These are phyloP conservation scores for Colletotrichum chlorophyti DNA, from an alignment of 2,329 filamentous ascomycete genomes.

Conservation along the genomic window DNA sequence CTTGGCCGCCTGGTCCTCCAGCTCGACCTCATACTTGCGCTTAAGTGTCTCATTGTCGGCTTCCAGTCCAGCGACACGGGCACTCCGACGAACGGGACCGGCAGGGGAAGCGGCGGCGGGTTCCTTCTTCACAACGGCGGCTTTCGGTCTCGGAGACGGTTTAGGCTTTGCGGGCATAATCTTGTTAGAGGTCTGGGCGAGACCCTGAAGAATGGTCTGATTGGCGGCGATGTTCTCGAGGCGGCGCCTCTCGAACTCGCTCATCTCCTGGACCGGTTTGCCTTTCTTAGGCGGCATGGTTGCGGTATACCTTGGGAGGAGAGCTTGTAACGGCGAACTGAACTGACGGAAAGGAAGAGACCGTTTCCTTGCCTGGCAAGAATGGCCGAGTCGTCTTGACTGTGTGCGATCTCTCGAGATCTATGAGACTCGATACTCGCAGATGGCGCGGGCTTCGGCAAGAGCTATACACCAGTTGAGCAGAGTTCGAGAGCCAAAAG, in stretches of 20 bases:
- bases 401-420: no score
- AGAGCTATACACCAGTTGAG: no score
- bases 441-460: no score
- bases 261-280: constrained; percentile 57
- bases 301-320: constrained; percentile 25
- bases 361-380: no score
- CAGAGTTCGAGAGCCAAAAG: no score
- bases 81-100: constrained; percentile 63
- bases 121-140: constrained; percentile 52
- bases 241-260: constrained; percentile 85
- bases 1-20: constrained; percentile 46
- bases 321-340: no score
- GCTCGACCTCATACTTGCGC: constrained; percentile 58
- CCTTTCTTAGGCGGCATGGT: constrained; percentile 53
- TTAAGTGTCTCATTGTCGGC: constrained; percentile 56
- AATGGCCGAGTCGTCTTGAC: no score
- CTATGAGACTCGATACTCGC: no score
- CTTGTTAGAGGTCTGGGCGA: constrained; percentile 74
- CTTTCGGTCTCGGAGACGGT: constrained; percentile 46
- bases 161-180: constrained; percentile 69
- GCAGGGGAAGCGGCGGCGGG: constrained; percentile 29
- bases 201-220: constrained; percentile 78
- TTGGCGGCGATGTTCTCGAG: constrained; percentile 89
- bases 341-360: no score
- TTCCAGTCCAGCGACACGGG: constrained; percentile 61